These are phyloP conservation scores for Suillus sp. DNA, from an alignment of 768 basidiomycete species.

Conservation along the genomic window DNA sequence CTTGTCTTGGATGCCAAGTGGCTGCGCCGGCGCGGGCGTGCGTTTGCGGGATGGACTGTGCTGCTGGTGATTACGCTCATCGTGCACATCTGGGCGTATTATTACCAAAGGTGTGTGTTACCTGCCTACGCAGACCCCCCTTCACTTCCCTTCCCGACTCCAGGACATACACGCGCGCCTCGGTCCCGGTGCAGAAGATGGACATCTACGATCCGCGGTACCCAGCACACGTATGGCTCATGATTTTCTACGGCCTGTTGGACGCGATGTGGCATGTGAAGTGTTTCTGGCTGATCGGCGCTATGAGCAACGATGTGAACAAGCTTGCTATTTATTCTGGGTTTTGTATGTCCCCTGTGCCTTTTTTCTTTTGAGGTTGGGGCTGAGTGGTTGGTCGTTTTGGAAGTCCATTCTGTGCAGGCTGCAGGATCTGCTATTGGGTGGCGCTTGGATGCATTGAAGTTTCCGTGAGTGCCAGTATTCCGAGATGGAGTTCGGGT, in stretches of 20 bases:
- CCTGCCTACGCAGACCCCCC: not conserved
- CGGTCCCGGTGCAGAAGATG: constrained; percentile 48
- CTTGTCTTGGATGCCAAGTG: constrained; percentile 57
- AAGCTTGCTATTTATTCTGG: constrained; percentile 79
- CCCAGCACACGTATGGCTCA: constrained; percentile 53
- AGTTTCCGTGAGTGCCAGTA: too few relatives aligned
- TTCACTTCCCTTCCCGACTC: not conserved
- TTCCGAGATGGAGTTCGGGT: too few relatives aligned
- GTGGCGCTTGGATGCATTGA: too few relatives aligned
- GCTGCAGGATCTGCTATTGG: too few relatives aligned
- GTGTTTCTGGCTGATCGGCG: constrained; percentile 78
- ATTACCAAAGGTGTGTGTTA: constrained; percentile 64
- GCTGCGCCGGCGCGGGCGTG: constrained; percentile 62
- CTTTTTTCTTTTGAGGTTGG: too few relatives aligned
- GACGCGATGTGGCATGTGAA: constrained; percentile 84
- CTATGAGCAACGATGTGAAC: constrained; percentile 77
- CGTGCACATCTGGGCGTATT: constrained; percentile 74
- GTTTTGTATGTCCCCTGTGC: constrained; percentile 55
- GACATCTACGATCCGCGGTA: constrained; percentile 45
- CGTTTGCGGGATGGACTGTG: constrained; percentile 65
- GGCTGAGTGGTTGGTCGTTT: too few relatives aligned
- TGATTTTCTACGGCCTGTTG: constrained; percentile 68
- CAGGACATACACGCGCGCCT: constrained; percentile 60
- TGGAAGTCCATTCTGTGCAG: too few relatives aligned
- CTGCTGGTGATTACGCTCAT: constrained; percentile 63